A percentile compares a stretch with the other conserved stretches of the same genome.
These are phyloP conservation scores for Aristolochia contorta DNA, from an alignment of 164 flowering plant genomes.

Conservation along the genomic window DNA sequence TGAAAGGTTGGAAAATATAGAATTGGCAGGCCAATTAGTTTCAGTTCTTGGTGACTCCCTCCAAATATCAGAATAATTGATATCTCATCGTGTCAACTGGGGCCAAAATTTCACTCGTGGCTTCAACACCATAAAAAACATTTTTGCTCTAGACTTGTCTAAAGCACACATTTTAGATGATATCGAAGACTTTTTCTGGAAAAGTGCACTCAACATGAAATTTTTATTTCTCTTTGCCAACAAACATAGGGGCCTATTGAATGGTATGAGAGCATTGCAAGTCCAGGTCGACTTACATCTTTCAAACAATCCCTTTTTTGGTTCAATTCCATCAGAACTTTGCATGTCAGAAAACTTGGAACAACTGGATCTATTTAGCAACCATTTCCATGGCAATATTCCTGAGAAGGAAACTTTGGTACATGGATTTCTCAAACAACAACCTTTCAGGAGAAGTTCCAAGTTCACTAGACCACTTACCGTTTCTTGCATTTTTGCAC, in stretches of 20 bases:
- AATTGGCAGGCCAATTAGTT: too few relatives aligned
- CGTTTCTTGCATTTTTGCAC: neutral
- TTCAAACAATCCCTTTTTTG: too few relatives aligned
- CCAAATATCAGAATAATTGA: neutral
- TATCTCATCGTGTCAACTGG: neutral
- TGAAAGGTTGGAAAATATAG: too few relatives aligned
- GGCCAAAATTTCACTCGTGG: conserved; percentile 11
- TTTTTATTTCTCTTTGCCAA: conserved; percentile 4
- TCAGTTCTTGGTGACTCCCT: conserved; percentile 6
- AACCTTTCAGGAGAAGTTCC: too few relatives aligned
- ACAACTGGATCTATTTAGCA: too few relatives aligned
- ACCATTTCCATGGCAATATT: too few relatives aligned
- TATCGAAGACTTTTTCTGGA: conserved; percentile 11
- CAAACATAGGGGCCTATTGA: neutral
- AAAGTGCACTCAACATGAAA: neutral
- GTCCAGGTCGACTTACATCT: too few relatives aligned
- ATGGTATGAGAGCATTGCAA: neutral
- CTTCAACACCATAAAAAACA: too few relatives aligned
- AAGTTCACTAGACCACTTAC: conserved; percentile 11
- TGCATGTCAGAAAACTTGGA: too few relatives aligned
- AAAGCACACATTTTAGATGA: conserved; percentile 2
- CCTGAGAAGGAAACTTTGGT: too few relatives aligned
- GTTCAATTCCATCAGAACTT: too few relatives aligned
- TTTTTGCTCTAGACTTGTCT: neutral
- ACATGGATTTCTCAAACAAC: too few relatives aligned